Base-by-base conservation (phyloP, 176 grass and related monocot species). In the Areca catechu region DNA sequence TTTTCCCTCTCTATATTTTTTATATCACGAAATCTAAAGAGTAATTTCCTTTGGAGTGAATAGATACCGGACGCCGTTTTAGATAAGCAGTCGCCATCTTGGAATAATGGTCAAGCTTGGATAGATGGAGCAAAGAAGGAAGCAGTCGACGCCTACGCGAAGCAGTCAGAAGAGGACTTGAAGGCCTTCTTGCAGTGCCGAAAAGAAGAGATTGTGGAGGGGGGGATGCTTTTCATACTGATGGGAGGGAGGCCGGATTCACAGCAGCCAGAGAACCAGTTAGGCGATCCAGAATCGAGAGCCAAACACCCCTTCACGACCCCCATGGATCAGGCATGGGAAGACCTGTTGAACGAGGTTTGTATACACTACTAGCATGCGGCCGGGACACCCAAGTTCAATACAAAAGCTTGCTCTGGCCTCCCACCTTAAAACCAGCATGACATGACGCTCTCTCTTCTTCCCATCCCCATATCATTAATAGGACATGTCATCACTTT, bases 331-430 rank as follows among this genome's bases (percentile, higher is more conserved):
- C 51, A 68, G 54, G 55, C 77, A 16, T 80, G 77, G 77, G 19
- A 59, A 3, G 77, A 80, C 69, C 62, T 80, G 22, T 50, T 74
- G 22, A 24, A 53, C 2, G 77, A 79, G 76, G 76, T 78, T 20
- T 56, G 19, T 23, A 4, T 4, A 12, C 34, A 12, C 34, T 3
- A 12, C 10, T 14, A 43, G 34, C 34, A 43, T 37, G 12, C 2
- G 7, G 1, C 9, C 9, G 7, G 7, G 7, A 37, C 30, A 10
- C 30, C 16, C 27, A 16, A 21, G 19, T 15, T 24, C 54, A 15
- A 16, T 22, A 4, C 4, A 15, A 27, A 57, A 0, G 4, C n/a
- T n/a, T n/a, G 2, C 19, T 16, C 20, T n/a, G n/a, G n/a, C n/a
- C 58, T 50, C 22, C 24, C 55, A 27, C 51, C 69, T 30, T 62